phyloP scores from a whole-genome alignment of 2,329 filamentous ascomycete species.

The Microascus cirrosus region DNA sequence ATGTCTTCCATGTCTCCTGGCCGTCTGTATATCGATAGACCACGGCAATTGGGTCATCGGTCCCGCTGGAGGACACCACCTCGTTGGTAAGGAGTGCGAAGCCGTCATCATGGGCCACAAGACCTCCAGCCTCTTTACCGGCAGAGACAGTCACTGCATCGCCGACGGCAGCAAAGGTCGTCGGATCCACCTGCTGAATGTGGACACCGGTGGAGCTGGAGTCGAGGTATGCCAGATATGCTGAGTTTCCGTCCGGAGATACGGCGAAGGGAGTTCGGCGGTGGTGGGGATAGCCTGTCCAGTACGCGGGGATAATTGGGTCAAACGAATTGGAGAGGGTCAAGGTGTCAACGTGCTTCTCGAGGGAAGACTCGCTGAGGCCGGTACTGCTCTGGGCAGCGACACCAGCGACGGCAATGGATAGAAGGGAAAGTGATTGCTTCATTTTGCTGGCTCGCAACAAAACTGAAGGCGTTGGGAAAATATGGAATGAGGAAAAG shows the following conservation, averaged over 20 bases:
- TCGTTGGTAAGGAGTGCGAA: conserved; percentile 53
- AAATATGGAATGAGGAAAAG: neutral
- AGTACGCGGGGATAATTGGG: conserved; percentile 48
- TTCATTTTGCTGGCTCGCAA: neutral
- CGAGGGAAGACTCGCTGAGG: conserved; percentile 11
- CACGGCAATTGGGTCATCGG: conserved; percentile 40
- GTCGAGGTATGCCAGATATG: conserved; percentile 50
- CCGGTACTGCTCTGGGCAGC: neutral
- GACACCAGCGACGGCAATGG: neutral
- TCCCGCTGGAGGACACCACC: conserved; percentile 34
- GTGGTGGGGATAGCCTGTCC: conserved; percentile 50
- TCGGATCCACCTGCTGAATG: conserved; percentile 42
- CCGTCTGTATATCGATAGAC: conserved; percentile 48
- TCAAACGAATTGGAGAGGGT: conserved; percentile 40
- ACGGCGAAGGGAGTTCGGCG: conserved; percentile 51
- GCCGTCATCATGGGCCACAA: conserved; percentile 50
- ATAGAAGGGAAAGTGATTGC: neutral
- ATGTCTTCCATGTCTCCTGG: conserved; percentile 45
- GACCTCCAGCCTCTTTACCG: conserved; percentile 47
- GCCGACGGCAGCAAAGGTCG: conserved; percentile 41
- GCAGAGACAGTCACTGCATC: conserved; percentile 37
- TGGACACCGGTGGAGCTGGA: conserved; percentile 42
- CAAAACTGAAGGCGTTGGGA: neutral
- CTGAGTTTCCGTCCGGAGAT: conserved; percentile 46
- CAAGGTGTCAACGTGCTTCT: conserved; percentile 26